A percentile compares a stretch with the other conserved stretches of the same genome.
Conservation (phyloP, 148 eudicot species). For the Drosera capensis region DNA sequence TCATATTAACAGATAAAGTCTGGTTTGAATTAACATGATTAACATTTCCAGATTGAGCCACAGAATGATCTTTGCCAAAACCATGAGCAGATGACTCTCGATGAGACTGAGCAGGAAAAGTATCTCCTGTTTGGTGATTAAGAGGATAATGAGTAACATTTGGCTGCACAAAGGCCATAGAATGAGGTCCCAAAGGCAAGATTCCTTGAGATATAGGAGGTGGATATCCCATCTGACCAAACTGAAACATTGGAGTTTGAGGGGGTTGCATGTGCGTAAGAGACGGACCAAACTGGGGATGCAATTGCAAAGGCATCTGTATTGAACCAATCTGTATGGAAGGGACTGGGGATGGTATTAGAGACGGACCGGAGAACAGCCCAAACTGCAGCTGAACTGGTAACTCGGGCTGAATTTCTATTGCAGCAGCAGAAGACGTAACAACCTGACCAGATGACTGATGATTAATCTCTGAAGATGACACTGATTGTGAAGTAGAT, state of each 20-base stretch:
- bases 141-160: constrained; percentile 30
- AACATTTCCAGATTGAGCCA: constrained; percentile 5
- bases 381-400: constrained; percentile 91
- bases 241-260: constrained; percentile 74
- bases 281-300: constrained; percentile 61
- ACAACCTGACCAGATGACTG: constrained; percentile 25
- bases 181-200: constrained; percentile 53
- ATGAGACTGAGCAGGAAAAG: constrained; percentile 18
- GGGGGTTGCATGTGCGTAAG: constrained; percentile 49
- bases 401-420: constrained; percentile 30
- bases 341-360: constrained; percentile 89
- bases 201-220: constrained; percentile 69
- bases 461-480: constrained; percentile 16
- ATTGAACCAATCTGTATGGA: constrained; percentile 97
- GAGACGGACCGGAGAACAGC: constrained; percentile 84
- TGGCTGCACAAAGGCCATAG: constrained; percentile 64
- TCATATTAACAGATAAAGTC: constrained; percentile 10
- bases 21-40: constrained; percentile 11
- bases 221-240: constrained; percentile 75
- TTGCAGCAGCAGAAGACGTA: constrained; percentile 24
- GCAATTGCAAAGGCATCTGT: constrained; percentile 94
- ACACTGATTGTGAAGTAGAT: constrained; percentile 17
- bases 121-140: constrained; percentile 33
- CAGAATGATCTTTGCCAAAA: constrained; percentile 19
- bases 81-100: constrained; percentile 22